Evolutionary conservation across 192 early-diverging fungal species (phyloP).

Genomic region (Oehlia diaphana): DNA sequence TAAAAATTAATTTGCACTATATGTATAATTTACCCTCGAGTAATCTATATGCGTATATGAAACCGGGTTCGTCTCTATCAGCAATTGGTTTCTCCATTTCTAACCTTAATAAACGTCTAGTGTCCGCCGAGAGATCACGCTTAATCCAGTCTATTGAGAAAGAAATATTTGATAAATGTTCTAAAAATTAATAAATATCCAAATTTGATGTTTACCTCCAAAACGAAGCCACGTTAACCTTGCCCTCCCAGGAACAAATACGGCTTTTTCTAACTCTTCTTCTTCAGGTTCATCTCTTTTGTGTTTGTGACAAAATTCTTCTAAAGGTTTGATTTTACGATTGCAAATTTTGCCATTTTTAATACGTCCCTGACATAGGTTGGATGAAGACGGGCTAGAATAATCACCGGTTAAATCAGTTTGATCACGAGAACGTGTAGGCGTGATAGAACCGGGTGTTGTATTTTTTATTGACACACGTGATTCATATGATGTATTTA

Average conservation of each 20-base stretch:
- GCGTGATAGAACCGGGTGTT: background rate
- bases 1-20: background rate
- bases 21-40: constrained; percentile 34
- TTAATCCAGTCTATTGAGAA: constrained; percentile 41
- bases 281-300: background rate
- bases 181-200: background rate
- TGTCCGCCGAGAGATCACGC: constrained; percentile 36
- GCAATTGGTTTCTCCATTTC: constrained; percentile 49
- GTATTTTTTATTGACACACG: background rate
- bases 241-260: constrained; percentile 15
- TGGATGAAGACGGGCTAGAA: background rate
- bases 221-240: constrained; percentile 3
- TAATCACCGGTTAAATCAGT: background rate
- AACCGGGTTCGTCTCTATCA: constrained; percentile 44
- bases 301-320: constrained; percentile 1
- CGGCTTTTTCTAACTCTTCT: background rate
- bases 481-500: background rate
- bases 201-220: background rate
- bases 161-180: background rate
- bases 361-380: background rate
- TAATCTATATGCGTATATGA: constrained; percentile 49
- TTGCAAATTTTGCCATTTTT: background rate
- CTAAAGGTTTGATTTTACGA: background rate
- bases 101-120: constrained; percentile 36
- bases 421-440: background rate